These are phyloP conservation scores for Podospora appendiculata DNA, from an alignment of 495 filamentous ascomycete genomes.

Conservation along the genomic window DNA sequence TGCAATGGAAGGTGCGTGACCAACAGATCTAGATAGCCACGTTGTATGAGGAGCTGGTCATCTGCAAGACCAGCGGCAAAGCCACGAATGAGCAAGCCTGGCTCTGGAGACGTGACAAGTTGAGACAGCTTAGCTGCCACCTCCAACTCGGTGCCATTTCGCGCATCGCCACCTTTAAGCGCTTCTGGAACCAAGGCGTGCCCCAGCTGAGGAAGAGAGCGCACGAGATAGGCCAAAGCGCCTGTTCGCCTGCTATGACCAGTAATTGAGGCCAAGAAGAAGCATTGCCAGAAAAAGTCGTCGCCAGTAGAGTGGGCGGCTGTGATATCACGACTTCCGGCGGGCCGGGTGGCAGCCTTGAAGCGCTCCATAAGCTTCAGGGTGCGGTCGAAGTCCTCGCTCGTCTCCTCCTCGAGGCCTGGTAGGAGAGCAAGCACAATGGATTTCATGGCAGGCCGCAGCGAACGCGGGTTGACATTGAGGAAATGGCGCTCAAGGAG, in stretches of 20 bases:
- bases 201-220: constrained; percentile 69
- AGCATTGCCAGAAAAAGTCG: constrained; percentile 96
- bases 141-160: constrained; percentile 17
- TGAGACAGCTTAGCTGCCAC: constrained; percentile 48
- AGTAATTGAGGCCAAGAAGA: constrained; percentile 89
- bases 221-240: constrained; percentile 74
- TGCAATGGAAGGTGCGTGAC: constrained; percentile 88
- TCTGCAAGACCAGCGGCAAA: constrained; percentile 87
- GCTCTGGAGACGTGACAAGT: constrained; percentile 84
- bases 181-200: constrained; percentile 20
- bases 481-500: constrained; percentile 77
- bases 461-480: constrained; percentile 54
- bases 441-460: constrained; percentile 84
- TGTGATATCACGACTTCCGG: constrained; percentile 36
- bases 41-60: constrained; percentile 82
- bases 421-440: constrained; percentile 80
- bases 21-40: constrained; percentile 87
- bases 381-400: constrained; percentile 92
- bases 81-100: constrained; percentile 80
- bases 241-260: constrained; percentile 76
- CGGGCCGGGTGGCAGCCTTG: constrained; percentile 54
- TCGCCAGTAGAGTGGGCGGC: constrained; percentile 55
- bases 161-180: constrained; percentile 4
- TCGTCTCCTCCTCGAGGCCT: constrained; percentile 90
- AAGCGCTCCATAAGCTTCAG: constrained; percentile 70